A percentile compares a stretch with the other conserved stretches of the same genome.
Conservation (phyloP, 164 flowering plant species). For the Paratinospora sagittata region DNA sequence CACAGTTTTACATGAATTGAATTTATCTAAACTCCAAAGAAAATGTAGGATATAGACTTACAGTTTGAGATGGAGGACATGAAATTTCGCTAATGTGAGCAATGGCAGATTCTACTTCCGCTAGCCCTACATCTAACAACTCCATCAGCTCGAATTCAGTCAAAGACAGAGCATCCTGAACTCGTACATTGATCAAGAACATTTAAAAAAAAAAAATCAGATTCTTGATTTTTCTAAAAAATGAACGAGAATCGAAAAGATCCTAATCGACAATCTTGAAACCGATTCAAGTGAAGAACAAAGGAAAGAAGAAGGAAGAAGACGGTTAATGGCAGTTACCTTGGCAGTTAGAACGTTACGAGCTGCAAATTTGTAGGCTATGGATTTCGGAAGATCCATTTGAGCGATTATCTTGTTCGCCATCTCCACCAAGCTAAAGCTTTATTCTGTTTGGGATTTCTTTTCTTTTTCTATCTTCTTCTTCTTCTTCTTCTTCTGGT, state of each 20-base stretch:
- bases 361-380: conserved; percentile 63
- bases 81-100: conserved; percentile 54
- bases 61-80: conserved; percentile 70
- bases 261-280: too few species aligned
- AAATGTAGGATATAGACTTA: conserved; percentile 22
- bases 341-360: conserved; percentile 71
- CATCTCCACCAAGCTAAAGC: conserved; percentile 28
- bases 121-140: conserved; percentile 62
- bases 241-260: background rate
- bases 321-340: conserved; percentile 24
- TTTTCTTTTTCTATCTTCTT: too few species aligned
- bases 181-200: background rate
- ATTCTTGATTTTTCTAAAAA: too few species aligned
- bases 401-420: conserved; percentile 61
- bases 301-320: background rate
- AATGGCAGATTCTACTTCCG: conserved; percentile 51
- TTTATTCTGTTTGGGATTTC: background rate
- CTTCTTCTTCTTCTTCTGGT: too few species aligned
- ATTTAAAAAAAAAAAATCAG: background rate
- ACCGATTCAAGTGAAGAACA: background rate
- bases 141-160: conserved; percentile 86
- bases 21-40: background rate
- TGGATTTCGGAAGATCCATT: conserved; percentile 64
- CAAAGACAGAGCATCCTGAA: conserved; percentile 67
- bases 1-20: background rate